Base-by-base conservation (phyloP, 2,329 filamentous ascomycete genomes). In the Arthrinium phaeospermum region DNA sequence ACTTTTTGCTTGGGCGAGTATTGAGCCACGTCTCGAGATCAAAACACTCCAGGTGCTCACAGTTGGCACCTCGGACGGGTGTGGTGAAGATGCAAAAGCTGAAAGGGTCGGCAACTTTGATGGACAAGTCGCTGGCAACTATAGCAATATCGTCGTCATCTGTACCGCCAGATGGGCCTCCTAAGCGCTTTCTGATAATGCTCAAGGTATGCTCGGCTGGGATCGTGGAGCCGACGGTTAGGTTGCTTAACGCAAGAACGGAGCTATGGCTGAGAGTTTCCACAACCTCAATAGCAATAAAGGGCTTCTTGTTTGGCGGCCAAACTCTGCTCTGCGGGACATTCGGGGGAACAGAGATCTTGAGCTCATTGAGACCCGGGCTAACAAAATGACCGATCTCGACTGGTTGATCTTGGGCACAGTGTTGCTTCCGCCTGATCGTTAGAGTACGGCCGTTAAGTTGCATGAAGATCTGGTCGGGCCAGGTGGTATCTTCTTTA, bases 21-120 rank as follows among this genome's bases (percentile, higher is more conserved):
- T 86, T 81, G 12, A 99, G 87, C 85, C 94, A 98, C 0, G 90
- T 95, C 27, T 93, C 88, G 10, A 98, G 89, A 80, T 98, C 96
- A 79, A 98, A 98, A 79, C 95, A 98, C 79, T 98, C 94, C 47
- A 92, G 85, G 79, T 99, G 96, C 34, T 85, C 84, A 80, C 96
- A 99, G 3, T 81, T 77, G 10, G 78, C 83, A 37, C 94, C 91
- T 41, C 95, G 91, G 1, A 92, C 94, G 0, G 96, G 96, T 0
- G 88, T 86, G 6, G 88, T 84, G 79, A 93, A 95, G 14, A 96
- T 86, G 16, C 79, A 83, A 1, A 88, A 84, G 72, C 85, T 92
- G 78, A 93, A 93, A 0, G 92, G 91, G 79, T 94, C 92, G 0
- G 90, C 84, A 19, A 95, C 82, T 73, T 91, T 87, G 71, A 95